Evolutionary conservation across 2,329 filamentous ascomycete genomes (phyloP), one percentile per base, ranked within the genome.

Genomic region (Xylariaceae sp.): DNA sequence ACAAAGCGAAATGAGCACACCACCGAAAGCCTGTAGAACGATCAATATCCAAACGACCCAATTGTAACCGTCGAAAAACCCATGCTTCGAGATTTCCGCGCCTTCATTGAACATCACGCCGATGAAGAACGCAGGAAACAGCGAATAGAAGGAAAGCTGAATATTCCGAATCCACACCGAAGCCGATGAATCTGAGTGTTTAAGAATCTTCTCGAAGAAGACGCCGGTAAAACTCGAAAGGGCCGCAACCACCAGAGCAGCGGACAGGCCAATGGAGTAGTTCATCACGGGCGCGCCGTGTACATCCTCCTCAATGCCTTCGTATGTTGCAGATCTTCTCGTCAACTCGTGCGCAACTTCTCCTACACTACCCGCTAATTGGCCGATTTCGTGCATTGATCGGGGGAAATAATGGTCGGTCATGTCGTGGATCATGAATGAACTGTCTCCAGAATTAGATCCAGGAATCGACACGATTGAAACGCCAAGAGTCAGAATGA

Each of bases 11-110:
- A 89, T 85, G n/a, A 95, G 73, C 27, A 97, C 80, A 19, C 92
- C 94, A 31, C 91, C 91, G 33, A 85, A 71, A 1, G 91, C 88
- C 67, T 99, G 94, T 51, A 94, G 79, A 6, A 83, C 65, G 58
- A 97, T 88, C 5, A 90, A 87, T 5, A 83, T 76, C 90, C 91
- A 96, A 3, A 97, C 92, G 17, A 92, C 78, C 77, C 82, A 87
- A 66, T 95, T 96, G 71, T 97, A 99, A 2, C 94, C 94, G 49
- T 88, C 86, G 60, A 99, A 97, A 70, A 97, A 95, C 11, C 94
- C 94, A 54, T 89, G 83, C 67, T 86, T 82, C 22, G 85, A 79
- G 56, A 99, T 90, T 38, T 87, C 85, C 53, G 85, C 82, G 22
- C 92, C 94, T 58, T 99, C 94, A 56, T 90, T 88, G 71, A 89